A percentile compares a stretch with the other conserved stretches of the same genome.
Conservation (phyloP, 352 stramenopile genomes). For the Aphanomyces invadans region DNA sequence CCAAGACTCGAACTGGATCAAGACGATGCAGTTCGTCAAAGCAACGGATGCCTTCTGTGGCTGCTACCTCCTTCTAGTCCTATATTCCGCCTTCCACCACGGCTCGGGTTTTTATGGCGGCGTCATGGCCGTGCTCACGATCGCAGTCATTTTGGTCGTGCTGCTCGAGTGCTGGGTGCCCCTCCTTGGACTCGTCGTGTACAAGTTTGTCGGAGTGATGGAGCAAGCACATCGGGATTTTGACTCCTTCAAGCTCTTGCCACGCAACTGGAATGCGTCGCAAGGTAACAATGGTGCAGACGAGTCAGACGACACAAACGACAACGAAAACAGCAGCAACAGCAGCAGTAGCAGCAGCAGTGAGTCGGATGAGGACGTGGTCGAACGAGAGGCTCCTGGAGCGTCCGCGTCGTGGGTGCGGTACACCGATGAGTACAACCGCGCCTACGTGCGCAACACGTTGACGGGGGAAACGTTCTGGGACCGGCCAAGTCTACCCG, state of each 20-base stretch:
- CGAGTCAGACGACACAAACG: constrained; percentile 15
- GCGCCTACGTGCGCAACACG: constrained; percentile 61
- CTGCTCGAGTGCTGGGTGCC: constrained; percentile 60
- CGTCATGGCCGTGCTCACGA: constrained; percentile 36
- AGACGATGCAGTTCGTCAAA: constrained; percentile 51
- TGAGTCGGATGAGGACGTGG: constrained; percentile 1
- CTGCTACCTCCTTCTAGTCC: constrained; percentile 60
- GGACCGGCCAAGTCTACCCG: constrained; percentile 51
- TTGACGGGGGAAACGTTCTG: constrained; percentile 58
- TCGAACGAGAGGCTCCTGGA: too few species aligned
- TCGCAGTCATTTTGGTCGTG: constrained; percentile 40
- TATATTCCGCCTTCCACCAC: constrained; percentile 55
- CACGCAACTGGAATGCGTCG: constrained; percentile 49
- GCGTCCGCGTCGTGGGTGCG: constrained; percentile 45
- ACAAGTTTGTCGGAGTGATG: constrained; percentile 40
- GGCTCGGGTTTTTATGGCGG: constrained; percentile 44
- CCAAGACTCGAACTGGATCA: constrained; percentile 59
- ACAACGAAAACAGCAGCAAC: constrained; percentile 6
- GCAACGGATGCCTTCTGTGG: constrained; percentile 41
- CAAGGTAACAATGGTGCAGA: constrained; percentile 28
- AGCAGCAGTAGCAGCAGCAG: constrained; percentile 24
- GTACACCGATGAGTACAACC: constrained; percentile 42
- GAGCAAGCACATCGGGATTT: constrained; percentile 49
- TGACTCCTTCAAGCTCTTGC: constrained; percentile 46
- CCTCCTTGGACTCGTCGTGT: constrained; percentile 54